Base-by-base conservation (phyloP, 805 yeast species). In the Sugiyamaella floridensis region DNA sequence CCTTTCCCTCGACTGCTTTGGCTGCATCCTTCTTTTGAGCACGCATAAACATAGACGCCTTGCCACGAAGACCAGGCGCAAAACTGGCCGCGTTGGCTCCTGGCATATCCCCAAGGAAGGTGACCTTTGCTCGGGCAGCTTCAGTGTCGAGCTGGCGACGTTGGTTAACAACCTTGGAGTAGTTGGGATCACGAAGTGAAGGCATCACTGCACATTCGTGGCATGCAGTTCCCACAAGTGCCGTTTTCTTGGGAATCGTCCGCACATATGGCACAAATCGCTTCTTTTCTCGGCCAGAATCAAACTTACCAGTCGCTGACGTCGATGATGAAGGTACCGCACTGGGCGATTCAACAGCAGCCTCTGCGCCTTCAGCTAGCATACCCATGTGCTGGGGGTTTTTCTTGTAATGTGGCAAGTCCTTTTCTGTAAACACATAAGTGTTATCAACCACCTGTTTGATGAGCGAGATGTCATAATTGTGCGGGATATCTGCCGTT, bases 121-220 rank as follows among this genome's bases (percentile, higher is more conserved):
- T 85, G 43, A 82, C 85, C 62, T 79, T 79, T 9, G 85, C 80
- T 56, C 82, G 73, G 40, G 74, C 74, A n/a, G 63, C 63, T n/a
- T 63, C 63, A 28, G 59, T 55, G 45, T 67, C 66, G 58, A 69
- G 60, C 74, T 74, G 59, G 68, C 78, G 72, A 58, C 86, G 76
- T 64, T 76, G 73, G 63, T 80, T 75, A 59, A 81, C 76, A 62
- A 83, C 80, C 67, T 84, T 76, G 47, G 73, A 69, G 67, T 89
- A 89, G 65, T 85, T 84, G 28, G 79, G 76, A 63, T 89, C 95
- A 44, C 74, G 71, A 62, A 81, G 79, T 4, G 89, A 80, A 11
- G 98, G 97, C 49, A 85, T 79, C 18, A 88, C 83, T 61, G 85
- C 87, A 67, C 97, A 90, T 66, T 93, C 99, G 66, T 93, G 97